Conservation (phyloP, 176 grass and related monocot genomes). For the Themeda triandra region DNA sequence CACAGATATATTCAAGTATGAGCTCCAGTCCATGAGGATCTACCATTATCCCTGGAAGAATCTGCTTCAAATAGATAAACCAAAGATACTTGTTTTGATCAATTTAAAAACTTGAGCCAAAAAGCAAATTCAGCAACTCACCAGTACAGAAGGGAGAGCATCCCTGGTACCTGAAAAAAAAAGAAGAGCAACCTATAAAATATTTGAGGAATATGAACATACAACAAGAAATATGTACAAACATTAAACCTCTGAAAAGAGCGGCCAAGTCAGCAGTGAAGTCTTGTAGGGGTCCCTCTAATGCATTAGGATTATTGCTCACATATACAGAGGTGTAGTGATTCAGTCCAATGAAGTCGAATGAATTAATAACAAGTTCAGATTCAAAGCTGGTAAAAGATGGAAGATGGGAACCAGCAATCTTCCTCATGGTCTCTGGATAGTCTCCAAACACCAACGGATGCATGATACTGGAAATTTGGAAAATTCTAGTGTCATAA, state of each 20-base stretch:
- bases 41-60: not conserved
- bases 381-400: constrained; percentile 45
- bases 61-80: constrained; percentile 2
- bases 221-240: not conserved
- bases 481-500: not conserved
- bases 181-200: not conserved
- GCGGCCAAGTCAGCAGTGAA: not conserved
- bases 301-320: constrained; percentile 18
- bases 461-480: constrained; percentile 43
- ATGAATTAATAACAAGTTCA: constrained; percentile 33
- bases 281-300: constrained; percentile 12
- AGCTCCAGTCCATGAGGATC: constrained; percentile 48
- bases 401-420: constrained; percentile 42
- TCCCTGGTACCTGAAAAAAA: not conserved
- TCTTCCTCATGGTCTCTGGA: constrained; percentile 48
- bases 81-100: not conserved
- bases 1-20: constrained; percentile 41
- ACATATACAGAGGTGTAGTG: constrained; percentile 43
- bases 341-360: constrained; percentile 63
- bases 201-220: not conserved
- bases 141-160: not conserved
- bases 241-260: constrained; percentile 22
- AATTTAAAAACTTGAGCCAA: not conserved
- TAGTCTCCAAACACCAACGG: constrained; percentile 51
- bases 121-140: not conserved